A percentile compares a stretch with the other conserved stretches of the same genome.
Evolutionary conservation across 2,329 filamentous ascomycete species (phyloP).

Genomic region (Shiraia bambusicola): DNA sequence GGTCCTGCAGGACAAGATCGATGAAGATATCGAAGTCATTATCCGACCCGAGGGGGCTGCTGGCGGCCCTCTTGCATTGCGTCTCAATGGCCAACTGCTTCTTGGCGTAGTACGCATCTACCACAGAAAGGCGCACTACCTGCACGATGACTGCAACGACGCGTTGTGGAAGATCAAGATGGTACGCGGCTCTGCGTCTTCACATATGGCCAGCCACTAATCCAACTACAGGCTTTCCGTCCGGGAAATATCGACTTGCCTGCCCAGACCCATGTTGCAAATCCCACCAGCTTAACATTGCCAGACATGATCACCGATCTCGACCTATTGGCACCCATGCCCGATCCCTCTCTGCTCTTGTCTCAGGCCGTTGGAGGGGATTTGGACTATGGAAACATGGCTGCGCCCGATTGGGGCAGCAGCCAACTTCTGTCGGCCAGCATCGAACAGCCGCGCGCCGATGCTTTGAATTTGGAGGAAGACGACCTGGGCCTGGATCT

Average conservation of each 20-base stretch:
- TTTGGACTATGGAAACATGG: constrained; percentile 44
- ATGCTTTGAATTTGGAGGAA: constrained; percentile 42
- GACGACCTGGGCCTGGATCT: constrained; percentile 66
- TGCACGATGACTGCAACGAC: constrained; percentile 96
- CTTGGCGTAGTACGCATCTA: constrained; percentile 97
- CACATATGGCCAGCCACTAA: constrained; percentile 14
- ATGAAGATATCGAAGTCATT: constrained; percentile 92
- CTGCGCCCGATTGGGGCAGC: constrained; percentile 57
- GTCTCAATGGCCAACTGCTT: constrained; percentile 88
- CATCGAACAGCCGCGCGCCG: constrained; percentile 55
- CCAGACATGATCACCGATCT: constrained; percentile 92
- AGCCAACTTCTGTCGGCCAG: constrained; percentile 79
- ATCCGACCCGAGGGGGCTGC: constrained; percentile 65
- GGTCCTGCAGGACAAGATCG: constrained; percentile 90
- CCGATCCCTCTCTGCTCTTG: constrained; percentile 82
- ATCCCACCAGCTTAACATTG: constrained; percentile 82
- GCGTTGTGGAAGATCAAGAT: constrained; percentile 98
- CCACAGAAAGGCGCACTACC: constrained; percentile 92
- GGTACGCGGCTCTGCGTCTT: constrained; percentile 54
- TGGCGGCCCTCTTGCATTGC: constrained; percentile 91
- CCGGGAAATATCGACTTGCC: constrained; percentile 95
- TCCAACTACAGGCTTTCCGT: constrained; percentile 70
- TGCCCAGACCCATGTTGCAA: constrained; percentile 71
- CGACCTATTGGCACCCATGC: constrained; percentile 75
- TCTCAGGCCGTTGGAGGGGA: constrained; percentile 63